Base-by-base conservation (phyloP, 345 rosid genomes). In the Limnanthes douglasii region DNA sequence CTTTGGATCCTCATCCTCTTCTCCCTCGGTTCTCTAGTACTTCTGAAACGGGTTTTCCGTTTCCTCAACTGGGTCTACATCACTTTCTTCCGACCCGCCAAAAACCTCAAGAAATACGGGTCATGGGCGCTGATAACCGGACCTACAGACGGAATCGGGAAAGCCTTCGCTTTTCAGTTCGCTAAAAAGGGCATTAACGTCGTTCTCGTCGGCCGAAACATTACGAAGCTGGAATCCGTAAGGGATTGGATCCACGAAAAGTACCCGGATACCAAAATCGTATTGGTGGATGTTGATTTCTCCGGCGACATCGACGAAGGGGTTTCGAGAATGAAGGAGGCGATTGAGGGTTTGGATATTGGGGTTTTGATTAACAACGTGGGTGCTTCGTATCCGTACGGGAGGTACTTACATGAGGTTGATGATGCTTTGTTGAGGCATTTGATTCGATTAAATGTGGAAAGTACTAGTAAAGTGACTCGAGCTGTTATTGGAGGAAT, bases 71-170 rank as follows among this genome's bases (percentile, higher is more conserved):
- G 93, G 74, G 70, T 75, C 55, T 85, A 82, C 56, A 78, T 78
- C 43, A 64, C 40, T 61, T 85, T 90, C 56, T 93, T 90, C 30
- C 48, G 98, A 26, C 94, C 96, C 20, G 71, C 44, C 6, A 90
- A 90, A 44, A 71, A 84, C 41, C 85, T 90, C 43, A 78, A 61
- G 35, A 72, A 72, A 14, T 90, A 90, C 53, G 98, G 98, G 1
- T 90, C 94, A 0, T 90, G 98, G 98, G 94, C 88, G n/a, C 37
- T 90, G 20, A 63, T 90, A 17, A 84, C 96, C 19, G 94, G 96
- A 15, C 75, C 93, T 33, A 90, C 96, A 7, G 98, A 85, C 15
- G 96, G 98, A 8, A 90, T 90, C 24, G 94, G 98, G 2, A 85
- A 80, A 30, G 83, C 70, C 30, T 90, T 90, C 47, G 82, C 98